Percentiles rank a stretch among this genome's conserved stretches.
Evolutionary conservation across 225 moss, liverwort and hornwort genomes (phyloP).

Genomic region (Pseudoscleropodium purum): DNA sequence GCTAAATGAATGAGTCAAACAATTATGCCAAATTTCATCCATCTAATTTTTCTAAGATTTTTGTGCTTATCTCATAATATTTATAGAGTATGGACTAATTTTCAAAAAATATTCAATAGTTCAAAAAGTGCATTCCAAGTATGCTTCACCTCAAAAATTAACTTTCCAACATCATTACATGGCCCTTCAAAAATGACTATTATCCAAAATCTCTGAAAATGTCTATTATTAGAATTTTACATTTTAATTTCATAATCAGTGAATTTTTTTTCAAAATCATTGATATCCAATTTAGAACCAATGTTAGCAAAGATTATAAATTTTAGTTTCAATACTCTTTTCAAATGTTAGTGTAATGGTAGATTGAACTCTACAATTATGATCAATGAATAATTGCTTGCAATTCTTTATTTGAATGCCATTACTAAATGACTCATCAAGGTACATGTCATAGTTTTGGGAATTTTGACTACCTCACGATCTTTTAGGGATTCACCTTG

Average conservation of each 20-base stretch:
- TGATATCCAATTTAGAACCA: background rate
- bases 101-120: background rate
- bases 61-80: background rate
- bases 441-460: background rate
- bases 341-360: background rate
- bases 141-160: background rate
- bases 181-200: background rate
- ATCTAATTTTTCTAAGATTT: background rate
- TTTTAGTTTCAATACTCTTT: background rate
- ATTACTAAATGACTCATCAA: background rate
- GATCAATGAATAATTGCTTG: background rate
- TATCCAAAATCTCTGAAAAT: background rate
- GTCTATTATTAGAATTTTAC: background rate
- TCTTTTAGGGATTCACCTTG: fast-evolving
- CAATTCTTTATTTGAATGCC: background rate
- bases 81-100: background rate
- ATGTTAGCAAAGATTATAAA: too few relatives aligned
- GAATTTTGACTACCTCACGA: background rate
- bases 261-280: background rate
- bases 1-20: background rate
- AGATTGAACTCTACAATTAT: background rate
- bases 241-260: background rate
- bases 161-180: background rate
- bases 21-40: background rate
- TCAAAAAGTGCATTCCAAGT: background rate